Conservation (phyloP, 1,139 yeast species). For the Cylindricascospora bacillispora region DNA sequence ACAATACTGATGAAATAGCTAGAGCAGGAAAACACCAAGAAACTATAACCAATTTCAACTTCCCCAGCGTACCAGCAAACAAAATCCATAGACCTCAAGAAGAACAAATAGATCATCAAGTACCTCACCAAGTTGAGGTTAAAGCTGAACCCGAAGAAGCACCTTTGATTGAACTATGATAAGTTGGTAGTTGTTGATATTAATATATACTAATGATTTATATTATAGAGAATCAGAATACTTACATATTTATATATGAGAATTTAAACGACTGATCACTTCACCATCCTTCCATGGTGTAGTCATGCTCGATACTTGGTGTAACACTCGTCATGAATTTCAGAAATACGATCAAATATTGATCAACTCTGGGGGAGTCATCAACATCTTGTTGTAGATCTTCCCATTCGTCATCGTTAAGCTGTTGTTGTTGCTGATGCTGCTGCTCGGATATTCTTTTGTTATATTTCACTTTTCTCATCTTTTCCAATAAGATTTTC, state of each 20-base stretch:
- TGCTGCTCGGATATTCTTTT: slow-evolving; percentile 20
- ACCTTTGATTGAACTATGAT: too few relatives aligned
- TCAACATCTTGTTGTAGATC: slow-evolving; percentile 29
- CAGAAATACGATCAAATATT: slow-evolving; percentile 73
- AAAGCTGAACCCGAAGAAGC: too few relatives aligned
- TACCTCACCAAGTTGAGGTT: too few relatives aligned
- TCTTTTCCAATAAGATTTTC: slow-evolving; percentile 69
- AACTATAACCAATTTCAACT: slow-evolving; percentile 26
- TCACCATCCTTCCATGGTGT: slow-evolving; percentile 81
- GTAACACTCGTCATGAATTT: slow-evolving; percentile 95
- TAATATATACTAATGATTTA: too few relatives aligned
- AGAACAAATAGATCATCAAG: background rate
- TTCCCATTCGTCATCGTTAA: slow-evolving; percentile 32
- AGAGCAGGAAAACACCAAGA: background rate
- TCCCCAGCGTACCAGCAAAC: slow-evolving; percentile 30
- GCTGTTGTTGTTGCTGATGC: slow-evolving; percentile 14
- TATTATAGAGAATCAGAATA: too few relatives aligned
- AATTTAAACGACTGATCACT: background rate
- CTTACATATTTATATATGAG: too few relatives aligned
- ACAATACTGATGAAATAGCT: slow-evolving; percentile 4
- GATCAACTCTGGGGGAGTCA: slow-evolving; percentile 68
- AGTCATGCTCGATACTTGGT: slow-evolving; percentile 94
- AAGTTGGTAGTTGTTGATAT: too few relatives aligned
- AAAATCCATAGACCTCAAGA: slow-evolving; percentile 14
- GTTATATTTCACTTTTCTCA: slow-evolving; percentile 37